A percentile compares a stretch with the other conserved stretches of the same genome.
phyloP scores from a whole-genome alignment of 225 moss, liverwort and hornwort species.

The Asterella californica region DNA sequence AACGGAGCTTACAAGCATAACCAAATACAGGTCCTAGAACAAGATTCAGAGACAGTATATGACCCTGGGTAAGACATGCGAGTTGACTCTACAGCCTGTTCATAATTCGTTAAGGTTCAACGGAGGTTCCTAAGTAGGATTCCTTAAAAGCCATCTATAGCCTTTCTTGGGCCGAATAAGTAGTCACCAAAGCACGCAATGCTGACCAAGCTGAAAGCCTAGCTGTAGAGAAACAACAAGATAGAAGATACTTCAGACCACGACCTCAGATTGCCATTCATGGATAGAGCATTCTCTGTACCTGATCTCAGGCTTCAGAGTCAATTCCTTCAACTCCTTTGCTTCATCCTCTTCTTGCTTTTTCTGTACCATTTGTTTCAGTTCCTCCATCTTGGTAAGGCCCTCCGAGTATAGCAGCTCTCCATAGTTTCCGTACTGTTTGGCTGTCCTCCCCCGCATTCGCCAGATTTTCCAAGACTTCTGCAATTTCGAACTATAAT shows the following conservation, averaged over 20 bases:
- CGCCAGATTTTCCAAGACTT: constrained; percentile 86
- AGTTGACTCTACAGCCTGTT: neutral
- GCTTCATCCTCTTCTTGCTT: constrained; percentile 67
- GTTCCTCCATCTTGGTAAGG: constrained; percentile 55
- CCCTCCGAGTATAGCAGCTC: constrained; percentile 83
- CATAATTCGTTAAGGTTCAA: neutral
- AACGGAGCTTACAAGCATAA: neutral
- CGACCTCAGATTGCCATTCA: neutral
- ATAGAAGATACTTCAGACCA: neutral
- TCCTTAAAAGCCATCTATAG: neutral
- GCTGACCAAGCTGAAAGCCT: neutral
- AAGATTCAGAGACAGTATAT: neutral
- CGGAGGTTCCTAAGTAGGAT: neutral
- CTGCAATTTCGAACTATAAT: constrained; percentile 35
- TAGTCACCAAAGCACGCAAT: neutral
- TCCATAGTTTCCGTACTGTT: constrained; percentile 87
- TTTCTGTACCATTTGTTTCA: constrained; percentile 59
- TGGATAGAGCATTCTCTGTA: constrained; percentile 6
- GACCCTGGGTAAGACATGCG: neutral
- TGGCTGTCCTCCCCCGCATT: constrained; percentile 78
- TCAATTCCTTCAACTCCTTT: constrained; percentile 69
- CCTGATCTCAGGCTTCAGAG: constrained; percentile 83
- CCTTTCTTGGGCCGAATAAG: neutral
- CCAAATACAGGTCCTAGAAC: neutral
- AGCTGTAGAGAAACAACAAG: neutral